These are phyloP conservation scores for Starmerella kuoi DNA, from an alignment of 805 yeast species.

Conservation along the genomic window DNA sequence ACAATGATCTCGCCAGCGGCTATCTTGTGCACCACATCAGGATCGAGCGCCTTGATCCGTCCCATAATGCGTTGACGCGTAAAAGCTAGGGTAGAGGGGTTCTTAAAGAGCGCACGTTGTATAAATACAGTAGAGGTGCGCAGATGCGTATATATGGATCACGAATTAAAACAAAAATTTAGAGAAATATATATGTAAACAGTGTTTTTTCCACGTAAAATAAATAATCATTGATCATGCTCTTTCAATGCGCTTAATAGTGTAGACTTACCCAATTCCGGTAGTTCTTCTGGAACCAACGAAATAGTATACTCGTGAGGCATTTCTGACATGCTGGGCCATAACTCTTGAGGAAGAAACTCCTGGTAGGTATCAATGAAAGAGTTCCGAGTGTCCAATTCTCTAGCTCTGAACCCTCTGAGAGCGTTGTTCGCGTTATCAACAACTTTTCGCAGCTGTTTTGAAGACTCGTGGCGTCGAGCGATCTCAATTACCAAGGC, in stretches of 20 bases:
- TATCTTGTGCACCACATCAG: constrained; percentile 68
- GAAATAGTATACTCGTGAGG: constrained; percentile 24
- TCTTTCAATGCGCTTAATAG: constrained; percentile 2
- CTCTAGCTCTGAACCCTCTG: constrained; percentile 33
- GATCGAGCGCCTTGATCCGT: constrained; percentile 36
- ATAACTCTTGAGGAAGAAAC: constrained; percentile 44
- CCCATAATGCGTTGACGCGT: constrained; percentile 6
- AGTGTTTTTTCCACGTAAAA: not conserved
- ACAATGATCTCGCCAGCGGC: constrained; percentile 97
- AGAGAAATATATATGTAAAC: no score
- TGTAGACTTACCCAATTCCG: constrained; percentile 16
- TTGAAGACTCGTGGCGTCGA: constrained; percentile 37
- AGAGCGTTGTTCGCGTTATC: constrained; percentile 35
- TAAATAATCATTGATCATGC: not conserved
- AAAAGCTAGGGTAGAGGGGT: not conserved
- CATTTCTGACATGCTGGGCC: constrained; percentile 35
- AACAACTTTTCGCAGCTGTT: constrained; percentile 33
- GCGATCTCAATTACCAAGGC: constrained; percentile 41
- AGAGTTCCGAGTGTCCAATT: constrained; percentile 32
- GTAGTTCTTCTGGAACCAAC: constrained; percentile 15
- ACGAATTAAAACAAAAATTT: no score
- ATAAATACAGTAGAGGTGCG: no score
- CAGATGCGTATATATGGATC: no score
- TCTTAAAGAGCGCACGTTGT: not conserved
- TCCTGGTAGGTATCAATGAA: constrained; percentile 42